Evolutionary conservation across 2,329 filamentous ascomycete genomes (phyloP).

Genomic region (Colletotrichum sp.): DNA sequence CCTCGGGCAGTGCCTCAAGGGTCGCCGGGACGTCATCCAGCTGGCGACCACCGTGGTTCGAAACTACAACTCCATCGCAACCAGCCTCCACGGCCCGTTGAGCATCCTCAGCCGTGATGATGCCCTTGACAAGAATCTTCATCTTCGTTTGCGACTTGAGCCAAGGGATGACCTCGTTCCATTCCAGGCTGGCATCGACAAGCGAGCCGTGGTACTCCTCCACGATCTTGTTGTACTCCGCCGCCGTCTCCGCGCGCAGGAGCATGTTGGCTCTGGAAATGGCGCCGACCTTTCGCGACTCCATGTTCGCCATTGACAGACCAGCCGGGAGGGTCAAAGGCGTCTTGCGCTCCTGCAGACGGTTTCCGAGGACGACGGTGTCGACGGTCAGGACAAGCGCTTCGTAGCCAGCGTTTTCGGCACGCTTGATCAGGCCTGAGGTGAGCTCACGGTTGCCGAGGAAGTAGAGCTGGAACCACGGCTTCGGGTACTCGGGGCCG

Average conservation of each 20-base stretch:
- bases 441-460: conserved; percentile 25
- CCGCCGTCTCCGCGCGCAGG: conserved; percentile 11
- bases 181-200: conserved; percentile 24
- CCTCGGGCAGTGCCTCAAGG: conserved; percentile 21
- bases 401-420: conserved; percentile 31
- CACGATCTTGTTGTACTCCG: conserved; percentile 7
- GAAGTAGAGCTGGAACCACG: conserved; percentile 29
- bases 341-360: conserved; percentile 31
- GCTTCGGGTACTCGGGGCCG: conserved; percentile 13
- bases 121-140: conserved; percentile 28
- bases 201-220: conserved; percentile 8
- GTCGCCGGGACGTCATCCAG: conserved; percentile 21
- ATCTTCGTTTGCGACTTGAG: conserved; percentile 27
- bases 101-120: conserved; percentile 24
- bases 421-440: conserved; percentile 26
- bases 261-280: conserved; percentile 24
- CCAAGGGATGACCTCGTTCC: conserved; percentile 26
- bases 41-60: conserved; percentile 26
- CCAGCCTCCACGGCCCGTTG: conserved; percentile 23
- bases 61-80: conserved; percentile 24
- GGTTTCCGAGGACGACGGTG: conserved; percentile 32
- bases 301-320: conserved; percentile 27
- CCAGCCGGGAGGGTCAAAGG: conserved; percentile 24
- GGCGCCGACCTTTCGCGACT: background rate
- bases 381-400: conserved; percentile 33